A percentile compares a stretch with the other conserved stretches of the same genome.
phyloP scores from a whole-genome alignment of 169 alveolate species.

The Plasmodium blacklocki region DNA sequence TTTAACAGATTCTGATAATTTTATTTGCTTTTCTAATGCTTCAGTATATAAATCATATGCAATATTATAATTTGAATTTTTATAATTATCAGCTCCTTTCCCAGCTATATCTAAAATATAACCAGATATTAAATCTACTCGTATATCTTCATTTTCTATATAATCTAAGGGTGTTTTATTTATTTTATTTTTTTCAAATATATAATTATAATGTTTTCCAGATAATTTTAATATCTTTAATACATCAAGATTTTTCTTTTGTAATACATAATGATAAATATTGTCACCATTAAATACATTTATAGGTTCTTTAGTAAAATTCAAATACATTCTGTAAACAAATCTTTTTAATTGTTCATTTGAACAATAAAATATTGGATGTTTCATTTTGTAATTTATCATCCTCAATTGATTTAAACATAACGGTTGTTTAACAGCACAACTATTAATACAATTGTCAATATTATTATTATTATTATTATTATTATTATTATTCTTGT shows the following conservation, averaged over 20 bases:
- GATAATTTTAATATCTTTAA: slow-evolving; percentile 76
- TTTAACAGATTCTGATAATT: slow-evolving; percentile 30
- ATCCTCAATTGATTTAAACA: background rate
- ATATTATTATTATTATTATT: background rate
- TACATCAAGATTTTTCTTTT: slow-evolving; percentile 76
- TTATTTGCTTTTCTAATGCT: slow-evolving; percentile 81
- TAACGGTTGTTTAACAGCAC: too few relatives aligned
- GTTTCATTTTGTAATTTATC: slow-evolving; percentile 51
- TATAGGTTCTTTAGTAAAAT: slow-evolving; percentile 72
- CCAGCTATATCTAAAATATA: slow-evolving; percentile 81
- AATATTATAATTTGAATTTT: slow-evolving; percentile 65
- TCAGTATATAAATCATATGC: slow-evolving; percentile 81
- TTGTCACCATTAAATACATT: slow-evolving; percentile 81
- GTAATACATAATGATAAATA: slow-evolving; percentile 80
- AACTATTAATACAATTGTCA: background rate
- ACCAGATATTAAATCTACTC: slow-evolving; percentile 75
- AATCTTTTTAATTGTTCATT: slow-evolving; percentile 57
- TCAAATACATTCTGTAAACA: slow-evolving; percentile 42
- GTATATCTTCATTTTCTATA: slow-evolving; percentile 68
- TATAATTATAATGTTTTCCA: slow-evolving; percentile 53
- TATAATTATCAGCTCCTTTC: slow-evolving; percentile 83
- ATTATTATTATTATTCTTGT: background rate
- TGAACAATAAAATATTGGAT: slow-evolving; percentile 67
- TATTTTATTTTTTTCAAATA: slow-evolving; percentile 59
- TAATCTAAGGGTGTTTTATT: slow-evolving; percentile 82